Conservation (phyloP, 2,329 filamentous ascomycete species). For the Mycosphaerelloides madeirae region DNA sequence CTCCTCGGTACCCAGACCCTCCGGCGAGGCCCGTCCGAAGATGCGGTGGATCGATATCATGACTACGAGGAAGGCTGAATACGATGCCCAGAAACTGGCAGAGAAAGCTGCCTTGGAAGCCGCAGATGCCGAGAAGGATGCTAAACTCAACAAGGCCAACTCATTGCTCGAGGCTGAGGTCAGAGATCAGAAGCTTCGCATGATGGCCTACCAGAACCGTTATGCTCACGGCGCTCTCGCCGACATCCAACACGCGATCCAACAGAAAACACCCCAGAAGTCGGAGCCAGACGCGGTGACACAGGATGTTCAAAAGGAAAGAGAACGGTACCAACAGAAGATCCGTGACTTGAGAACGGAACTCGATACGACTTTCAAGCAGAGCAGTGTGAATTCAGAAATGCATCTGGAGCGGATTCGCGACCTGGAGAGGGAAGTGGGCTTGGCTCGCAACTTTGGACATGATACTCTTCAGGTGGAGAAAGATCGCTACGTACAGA, state of each 20-base stretch:
- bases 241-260: neutral
- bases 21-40: neutral
- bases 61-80: slow-evolving; percentile 19
- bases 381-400: slow-evolving; percentile 25
- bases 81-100: slow-evolving; percentile 13
- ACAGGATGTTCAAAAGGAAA: neutral
- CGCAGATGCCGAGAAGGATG: slow-evolving; percentile 14
- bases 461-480: slow-evolving; percentile 14
- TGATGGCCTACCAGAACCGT: slow-evolving; percentile 21
- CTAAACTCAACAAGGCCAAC: slow-evolving; percentile 24
- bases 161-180: slow-evolving; percentile 24
- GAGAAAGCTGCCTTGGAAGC: slow-evolving; percentile 7
- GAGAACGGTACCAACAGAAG: slow-evolving; percentile 20
- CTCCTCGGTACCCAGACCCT: neutral
- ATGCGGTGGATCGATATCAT: slow-evolving; percentile 26
- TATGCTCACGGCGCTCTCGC: neutral
- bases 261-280: neutral
- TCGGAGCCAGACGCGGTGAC: neutral
- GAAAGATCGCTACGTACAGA: slow-evolving; percentile 18
- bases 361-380: slow-evolving; percentile 27
- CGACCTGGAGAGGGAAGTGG: slow-evolving; percentile 20
- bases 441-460: slow-evolving; percentile 15
- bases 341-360: slow-evolving; percentile 21
- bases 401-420: slow-evolving; percentile 25
- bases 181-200: slow-evolving; percentile 25